Evolutionary conservation across 2,329 filamentous ascomycete species (phyloP), one percentile per base, ranked within the genome.

Genomic region (Hymenoscyphus infarciens): DNA sequence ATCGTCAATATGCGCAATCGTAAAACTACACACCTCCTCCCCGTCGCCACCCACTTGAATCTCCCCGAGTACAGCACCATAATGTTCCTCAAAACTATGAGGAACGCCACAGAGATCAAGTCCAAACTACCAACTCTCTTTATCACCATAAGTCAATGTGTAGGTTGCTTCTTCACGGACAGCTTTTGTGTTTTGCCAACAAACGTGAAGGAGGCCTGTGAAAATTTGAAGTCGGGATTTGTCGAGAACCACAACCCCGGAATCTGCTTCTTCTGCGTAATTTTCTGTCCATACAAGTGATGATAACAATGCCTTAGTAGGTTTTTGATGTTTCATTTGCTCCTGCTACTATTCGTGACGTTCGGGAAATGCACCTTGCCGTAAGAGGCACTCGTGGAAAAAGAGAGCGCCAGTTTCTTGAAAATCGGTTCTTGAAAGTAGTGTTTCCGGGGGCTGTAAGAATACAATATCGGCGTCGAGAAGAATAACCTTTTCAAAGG

Each of bases 81-180:
- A 80, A 57, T 78, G 76, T 33, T 67, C 61, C 5, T 78, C 77
- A 62, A 80, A 79, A 1, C 72, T 68, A 58, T 80, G 80, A 0
- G 57, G 63, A 0, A 76, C 72, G 3, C 74, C 75, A 2, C 74
- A 72, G 1, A 79, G 70, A 62, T 80, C 79, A 7, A 79, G 71
- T 0, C 78, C 78, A 25, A 81, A 71, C 79, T 78, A 81, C 73
- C 75, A 81, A 0, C 74, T 77, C 64, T 81, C 79, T 64, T 81
- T 80, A 42, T 81, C 79, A 0, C 79, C 79, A 27, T 81, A 77
- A 0, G 72, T 78, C 33, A 79, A 68, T 33, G 72, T 71, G 63
- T 79, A 80, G 0, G 78, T 79, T 13, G 76, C 71, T 38, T 76
- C 69, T 3, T 78, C 74, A 0, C 79, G 74, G 0, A 80, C 77